Conservation (phyloP, 2,329 filamentous ascomycete genomes). For the Pestalotiopsis sp. region DNA sequence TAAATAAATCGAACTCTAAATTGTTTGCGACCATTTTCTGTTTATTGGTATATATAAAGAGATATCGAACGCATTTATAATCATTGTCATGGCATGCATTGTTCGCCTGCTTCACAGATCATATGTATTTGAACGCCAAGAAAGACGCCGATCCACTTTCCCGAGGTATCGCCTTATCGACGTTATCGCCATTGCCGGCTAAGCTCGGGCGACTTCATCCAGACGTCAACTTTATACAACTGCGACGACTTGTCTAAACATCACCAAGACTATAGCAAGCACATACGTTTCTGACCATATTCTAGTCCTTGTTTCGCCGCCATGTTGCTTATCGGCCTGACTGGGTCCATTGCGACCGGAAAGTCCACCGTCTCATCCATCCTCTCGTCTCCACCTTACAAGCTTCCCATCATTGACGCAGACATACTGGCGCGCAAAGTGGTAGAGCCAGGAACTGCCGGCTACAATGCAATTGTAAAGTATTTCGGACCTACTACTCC, state of each 20-base stretch:
- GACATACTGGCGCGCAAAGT: constrained; percentile 91
- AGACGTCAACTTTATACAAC: neutral
- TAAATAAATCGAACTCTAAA: too few relatives aligned
- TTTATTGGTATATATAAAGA: too few relatives aligned
- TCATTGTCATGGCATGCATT: neutral
- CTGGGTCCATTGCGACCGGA: constrained; percentile 95
- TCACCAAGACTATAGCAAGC: neutral
- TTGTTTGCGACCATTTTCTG: too few relatives aligned
- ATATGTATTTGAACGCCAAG: neutral
- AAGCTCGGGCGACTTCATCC: neutral
- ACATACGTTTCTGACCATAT: neutral
- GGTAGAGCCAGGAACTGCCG: constrained; percentile 86
- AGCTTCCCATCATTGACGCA: constrained; percentile 89
- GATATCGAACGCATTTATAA: neutral
- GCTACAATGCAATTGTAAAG: constrained; percentile 79
- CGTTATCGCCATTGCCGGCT: neutral
- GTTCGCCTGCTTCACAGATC: neutral
- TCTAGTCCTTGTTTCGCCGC: neutral
- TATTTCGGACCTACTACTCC: constrained; percentile 84
- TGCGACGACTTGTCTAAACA: neutral
- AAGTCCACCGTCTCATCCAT: constrained; percentile 94
- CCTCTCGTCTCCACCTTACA: constrained; percentile 79
- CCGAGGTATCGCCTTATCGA: neutral
- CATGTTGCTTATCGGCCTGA: constrained; percentile 95
- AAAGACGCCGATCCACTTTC: constrained; percentile 3